Percentiles rank a stretch among this genome's conserved stretches.
These are phyloP conservation scores for Coemansia sp. DNA, from an alignment of 192 early-diverging fungal genomes.

Conservation along the genomic window DNA sequence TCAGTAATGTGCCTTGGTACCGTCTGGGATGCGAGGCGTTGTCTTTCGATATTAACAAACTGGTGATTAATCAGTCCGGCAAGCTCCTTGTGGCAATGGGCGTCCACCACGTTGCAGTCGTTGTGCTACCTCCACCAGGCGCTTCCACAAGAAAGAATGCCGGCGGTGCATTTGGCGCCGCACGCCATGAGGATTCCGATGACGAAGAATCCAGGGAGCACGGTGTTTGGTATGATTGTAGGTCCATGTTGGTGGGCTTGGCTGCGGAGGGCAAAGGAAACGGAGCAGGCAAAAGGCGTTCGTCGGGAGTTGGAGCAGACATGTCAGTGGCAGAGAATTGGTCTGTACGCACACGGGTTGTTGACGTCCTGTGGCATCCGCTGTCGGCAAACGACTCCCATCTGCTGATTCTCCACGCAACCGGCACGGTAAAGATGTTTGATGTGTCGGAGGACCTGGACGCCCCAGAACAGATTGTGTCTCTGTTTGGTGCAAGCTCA, in stretches of 20 bases:
- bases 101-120: constrained; percentile 58
- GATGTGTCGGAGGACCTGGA: constrained; percentile 63
- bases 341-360: constrained; percentile 52
- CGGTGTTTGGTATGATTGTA: constrained; percentile 37
- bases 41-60: constrained; percentile 60
- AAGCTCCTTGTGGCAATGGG: constrained; percentile 65
- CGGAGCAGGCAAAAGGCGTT: constrained; percentile 10
- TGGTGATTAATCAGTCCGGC: constrained; percentile 60
- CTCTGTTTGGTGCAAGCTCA: constrained; percentile 21
- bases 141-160: constrained; percentile 19
- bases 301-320: constrained; percentile 19
- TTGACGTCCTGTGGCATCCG: constrained; percentile 81
- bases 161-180: constrained; percentile 39
- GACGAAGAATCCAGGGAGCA: constrained; percentile 1
- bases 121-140: constrained; percentile 58
- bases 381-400: constrained; percentile 70
- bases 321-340: constrained; percentile 26
- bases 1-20: constrained; percentile 39
- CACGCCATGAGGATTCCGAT: constrained; percentile 20
- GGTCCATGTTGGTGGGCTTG: constrained; percentile 33
- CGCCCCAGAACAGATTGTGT: constrained; percentile 64
- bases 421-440: constrained; percentile 70
- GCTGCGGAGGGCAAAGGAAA: neutral
- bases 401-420: constrained; percentile 67
- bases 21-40: constrained; percentile 44